Evolutionary conservation across 2,329 filamentous ascomycete species (phyloP).

Genomic region (Leptographium lundbergii): DNA sequence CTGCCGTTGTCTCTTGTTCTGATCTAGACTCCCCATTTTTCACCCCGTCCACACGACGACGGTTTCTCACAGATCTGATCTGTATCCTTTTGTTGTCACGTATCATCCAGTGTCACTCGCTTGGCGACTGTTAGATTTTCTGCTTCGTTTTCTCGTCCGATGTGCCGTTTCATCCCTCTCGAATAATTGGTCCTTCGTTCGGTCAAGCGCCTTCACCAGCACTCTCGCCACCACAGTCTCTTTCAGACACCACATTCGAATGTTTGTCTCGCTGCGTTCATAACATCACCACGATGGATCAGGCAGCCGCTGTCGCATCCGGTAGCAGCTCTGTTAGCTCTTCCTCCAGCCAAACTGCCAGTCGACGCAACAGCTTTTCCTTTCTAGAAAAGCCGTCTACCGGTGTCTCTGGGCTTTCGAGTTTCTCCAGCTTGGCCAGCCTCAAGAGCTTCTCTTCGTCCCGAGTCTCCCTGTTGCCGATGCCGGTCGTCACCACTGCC

Average conservation of each 20-base stretch:
- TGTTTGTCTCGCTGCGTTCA: not conserved
- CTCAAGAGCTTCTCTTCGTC: conserved; percentile 5
- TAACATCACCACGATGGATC: conserved; percentile 4
- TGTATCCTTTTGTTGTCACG: not conserved
- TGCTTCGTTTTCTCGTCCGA: too few relatives aligned
- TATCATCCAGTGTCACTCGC: not conserved
- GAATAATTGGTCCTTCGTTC: too few relatives aligned
- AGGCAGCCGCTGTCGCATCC: conserved; percentile 1
- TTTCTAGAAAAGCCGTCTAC: conserved; percentile 8
- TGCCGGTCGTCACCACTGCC: conserved; percentile 9
- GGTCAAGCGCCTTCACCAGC: not conserved
- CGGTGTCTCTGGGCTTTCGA: conserved; percentile 3
- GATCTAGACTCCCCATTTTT: too few relatives aligned
- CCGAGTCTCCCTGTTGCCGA: conserved; percentile 8
- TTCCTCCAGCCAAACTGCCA: conserved; percentile 6
- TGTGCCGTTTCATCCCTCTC: too few relatives aligned
- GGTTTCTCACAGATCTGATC: not conserved
- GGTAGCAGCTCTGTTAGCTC: conserved; percentile 7
- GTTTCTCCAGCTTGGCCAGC: conserved; percentile 6
- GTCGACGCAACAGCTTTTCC: conserved; percentile 12
- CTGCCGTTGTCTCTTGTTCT: not conserved
- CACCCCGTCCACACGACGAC: too few relatives aligned
- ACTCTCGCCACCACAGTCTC: not conserved
- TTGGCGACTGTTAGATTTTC: too few relatives aligned
- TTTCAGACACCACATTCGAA: not conserved